These are phyloP conservation scores for Cladosporium velox DNA, from an alignment of 2,329 filamentous ascomycete species.

Conservation along the genomic window DNA sequence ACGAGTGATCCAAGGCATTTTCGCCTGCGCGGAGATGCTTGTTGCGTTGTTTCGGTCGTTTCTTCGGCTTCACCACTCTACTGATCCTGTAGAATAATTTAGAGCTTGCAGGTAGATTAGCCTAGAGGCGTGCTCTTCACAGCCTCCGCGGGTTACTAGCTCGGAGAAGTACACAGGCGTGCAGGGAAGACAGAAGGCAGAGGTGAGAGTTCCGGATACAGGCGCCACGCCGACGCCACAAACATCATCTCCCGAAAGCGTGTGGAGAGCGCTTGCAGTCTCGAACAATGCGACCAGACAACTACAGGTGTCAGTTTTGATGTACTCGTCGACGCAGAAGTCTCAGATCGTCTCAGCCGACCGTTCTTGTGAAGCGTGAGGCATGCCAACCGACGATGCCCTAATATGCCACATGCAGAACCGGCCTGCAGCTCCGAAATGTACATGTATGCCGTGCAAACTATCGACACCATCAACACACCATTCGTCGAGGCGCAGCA, in stretches of 20 bases:
- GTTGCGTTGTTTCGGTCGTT: background rate
- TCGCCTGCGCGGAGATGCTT: background rate
- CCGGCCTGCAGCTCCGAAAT: background rate
- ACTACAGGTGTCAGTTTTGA: background rate
- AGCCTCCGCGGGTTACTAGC: background rate
- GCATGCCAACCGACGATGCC: background rate
- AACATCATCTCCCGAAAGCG: background rate
- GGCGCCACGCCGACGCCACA: constrained; percentile 7
- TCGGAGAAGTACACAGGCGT: background rate
- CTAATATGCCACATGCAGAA: background rate
- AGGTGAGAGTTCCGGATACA: background rate
- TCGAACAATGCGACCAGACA: background rate
- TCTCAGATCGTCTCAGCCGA: background rate
- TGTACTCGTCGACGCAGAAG: background rate
- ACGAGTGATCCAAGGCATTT: background rate
- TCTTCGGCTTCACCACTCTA: constrained; percentile 11
- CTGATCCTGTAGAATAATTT: background rate
- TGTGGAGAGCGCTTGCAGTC: background rate
- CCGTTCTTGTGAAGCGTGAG: background rate
- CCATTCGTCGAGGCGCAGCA: background rate
- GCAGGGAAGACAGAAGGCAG: background rate
- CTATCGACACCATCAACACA: background rate
- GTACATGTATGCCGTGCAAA: background rate
- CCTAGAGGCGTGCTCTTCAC: background rate
- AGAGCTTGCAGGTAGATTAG: background rate